Conservation (phyloP, 2,329 filamentous ascomycete species). For the Penicillium sp. region DNA sequence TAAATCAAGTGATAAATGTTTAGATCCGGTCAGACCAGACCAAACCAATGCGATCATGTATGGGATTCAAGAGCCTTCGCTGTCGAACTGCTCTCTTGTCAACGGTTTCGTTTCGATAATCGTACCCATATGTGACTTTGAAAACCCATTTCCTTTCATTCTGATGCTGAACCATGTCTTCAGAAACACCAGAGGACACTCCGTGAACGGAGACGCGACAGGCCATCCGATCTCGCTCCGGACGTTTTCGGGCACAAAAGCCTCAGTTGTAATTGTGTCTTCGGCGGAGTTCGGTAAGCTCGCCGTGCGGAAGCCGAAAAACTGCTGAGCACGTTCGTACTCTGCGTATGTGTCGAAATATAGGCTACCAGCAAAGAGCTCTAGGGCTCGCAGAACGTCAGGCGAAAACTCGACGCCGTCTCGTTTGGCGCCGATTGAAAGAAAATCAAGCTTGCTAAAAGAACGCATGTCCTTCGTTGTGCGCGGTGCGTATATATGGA, state of each 20-base stretch:
- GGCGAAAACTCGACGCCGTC: background rate
- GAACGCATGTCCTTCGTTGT: conserved; percentile 41
- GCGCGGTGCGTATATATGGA: conserved; percentile 59
- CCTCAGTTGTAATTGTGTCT: conserved; percentile 25
- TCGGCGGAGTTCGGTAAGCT: conserved; percentile 16
- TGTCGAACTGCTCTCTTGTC: conserved; percentile 37
- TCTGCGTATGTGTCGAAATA: conserved; percentile 62
- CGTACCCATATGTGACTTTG: conserved; percentile 51
- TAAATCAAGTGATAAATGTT: background rate
- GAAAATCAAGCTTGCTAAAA: conserved; percentile 54
- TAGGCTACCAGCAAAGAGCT: conserved; percentile 70
- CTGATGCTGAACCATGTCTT: conserved; percentile 41
- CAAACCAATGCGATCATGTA: background rate
- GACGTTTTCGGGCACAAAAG: conserved; percentile 35
- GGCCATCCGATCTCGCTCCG: conserved; percentile 28
- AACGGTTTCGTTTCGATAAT: conserved; percentile 42
- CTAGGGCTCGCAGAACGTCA: conserved; percentile 52
- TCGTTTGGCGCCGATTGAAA: conserved; percentile 33
- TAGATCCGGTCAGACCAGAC: background rate
- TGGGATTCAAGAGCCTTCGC: background rate
- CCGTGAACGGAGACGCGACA: conserved; percentile 37
- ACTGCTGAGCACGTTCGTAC: conserved; percentile 48
- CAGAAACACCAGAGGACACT: conserved; percentile 48
- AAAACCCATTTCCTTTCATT: conserved; percentile 48
- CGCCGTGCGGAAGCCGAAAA: conserved; percentile 43